Conservation (phyloP, 148 eudicot genomes). For the Talinum fruticosum region DNA sequence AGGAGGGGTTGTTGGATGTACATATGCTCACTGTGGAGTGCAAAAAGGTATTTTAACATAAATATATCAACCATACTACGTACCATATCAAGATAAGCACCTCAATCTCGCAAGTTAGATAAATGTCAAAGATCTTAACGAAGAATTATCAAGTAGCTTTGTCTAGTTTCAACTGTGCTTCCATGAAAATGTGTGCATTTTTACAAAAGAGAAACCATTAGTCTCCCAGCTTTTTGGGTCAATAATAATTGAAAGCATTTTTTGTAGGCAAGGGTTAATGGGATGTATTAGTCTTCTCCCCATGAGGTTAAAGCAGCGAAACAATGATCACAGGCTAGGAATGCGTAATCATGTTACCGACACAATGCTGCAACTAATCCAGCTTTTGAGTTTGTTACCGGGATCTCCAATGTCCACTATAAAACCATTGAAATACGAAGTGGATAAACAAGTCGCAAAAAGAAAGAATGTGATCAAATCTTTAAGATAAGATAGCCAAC, state of each 20-base stretch:
- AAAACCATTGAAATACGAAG: slow-evolving; percentile 10
- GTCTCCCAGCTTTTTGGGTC: background rate
- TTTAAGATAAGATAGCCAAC: background rate
- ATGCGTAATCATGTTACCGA: slow-evolving; percentile 44
- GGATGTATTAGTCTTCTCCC: background rate
- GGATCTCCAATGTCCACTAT: slow-evolving; percentile 77
- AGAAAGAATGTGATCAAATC: background rate
- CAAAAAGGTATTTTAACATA: no score
- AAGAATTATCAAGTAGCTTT: background rate
- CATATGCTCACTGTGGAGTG: background rate
- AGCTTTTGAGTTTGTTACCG: slow-evolving; percentile 43
- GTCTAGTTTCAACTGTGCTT: background rate
- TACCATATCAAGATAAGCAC: background rate
- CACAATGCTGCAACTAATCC: slow-evolving; percentile 48
- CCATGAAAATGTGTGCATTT: background rate
- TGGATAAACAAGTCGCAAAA: background rate
- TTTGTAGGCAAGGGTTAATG: background rate
- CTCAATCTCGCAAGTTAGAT: background rate
- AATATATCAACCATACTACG: no score
- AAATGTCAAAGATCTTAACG: background rate
- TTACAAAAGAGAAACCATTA: background rate
- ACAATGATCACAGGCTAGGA: slow-evolving; percentile 32
- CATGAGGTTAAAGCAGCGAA: background rate
- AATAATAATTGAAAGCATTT: no score
- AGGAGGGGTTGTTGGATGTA: background rate